Percentiles rank a stretch among this genome's conserved stretches.
Conservation (phyloP, 331 rosid species). For the Stylosanthes scabra region DNA sequence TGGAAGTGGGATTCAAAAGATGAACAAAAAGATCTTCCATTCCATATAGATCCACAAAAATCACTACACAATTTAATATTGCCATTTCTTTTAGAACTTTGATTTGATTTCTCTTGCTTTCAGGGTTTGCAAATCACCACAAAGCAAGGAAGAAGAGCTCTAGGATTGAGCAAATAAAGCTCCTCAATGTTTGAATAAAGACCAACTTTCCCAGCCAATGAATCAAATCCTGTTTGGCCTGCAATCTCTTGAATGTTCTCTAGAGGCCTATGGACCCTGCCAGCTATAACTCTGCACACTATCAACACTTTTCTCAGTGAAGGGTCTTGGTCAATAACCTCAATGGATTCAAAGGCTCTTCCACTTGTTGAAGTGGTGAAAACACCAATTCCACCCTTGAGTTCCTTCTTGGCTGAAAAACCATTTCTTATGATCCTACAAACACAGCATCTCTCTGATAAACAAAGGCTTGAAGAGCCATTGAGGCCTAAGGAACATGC, state of each 20-base stretch:
- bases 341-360: constrained; percentile 77
- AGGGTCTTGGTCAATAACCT: constrained; percentile 57
- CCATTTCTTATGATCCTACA: constrained; percentile 92
- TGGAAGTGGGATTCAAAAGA: constrained; percentile 50
- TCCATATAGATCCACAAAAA: constrained; percentile 35
- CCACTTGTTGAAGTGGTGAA: constrained; percentile 97
- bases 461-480: constrained; percentile 80
- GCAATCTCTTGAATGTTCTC: constrained; percentile 92
- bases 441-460: constrained; percentile 78
- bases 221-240: constrained; percentile 92
- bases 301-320: constrained; percentile 73
- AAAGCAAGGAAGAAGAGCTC: constrained; percentile 99
- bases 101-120: constrained; percentile 34
- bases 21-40: constrained; percentile 40
- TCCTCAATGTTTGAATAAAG: constrained; percentile 93
- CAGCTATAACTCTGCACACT: constrained; percentile 97
- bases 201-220: constrained; percentile 97
- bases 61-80: constrained; percentile 30
- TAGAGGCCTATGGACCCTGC: constrained; percentile 93
- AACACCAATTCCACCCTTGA: constrained; percentile 85
- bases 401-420: constrained; percentile 84
- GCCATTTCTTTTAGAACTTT: constrained; percentile 8
- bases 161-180: constrained; percentile 93
- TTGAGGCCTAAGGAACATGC: constrained; percentile 81
- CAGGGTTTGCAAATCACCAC: constrained; percentile 93